These are phyloP conservation scores for Vicia villosa DNA, from an alignment of 306 rosid genomes.

Conservation along the genomic window DNA sequence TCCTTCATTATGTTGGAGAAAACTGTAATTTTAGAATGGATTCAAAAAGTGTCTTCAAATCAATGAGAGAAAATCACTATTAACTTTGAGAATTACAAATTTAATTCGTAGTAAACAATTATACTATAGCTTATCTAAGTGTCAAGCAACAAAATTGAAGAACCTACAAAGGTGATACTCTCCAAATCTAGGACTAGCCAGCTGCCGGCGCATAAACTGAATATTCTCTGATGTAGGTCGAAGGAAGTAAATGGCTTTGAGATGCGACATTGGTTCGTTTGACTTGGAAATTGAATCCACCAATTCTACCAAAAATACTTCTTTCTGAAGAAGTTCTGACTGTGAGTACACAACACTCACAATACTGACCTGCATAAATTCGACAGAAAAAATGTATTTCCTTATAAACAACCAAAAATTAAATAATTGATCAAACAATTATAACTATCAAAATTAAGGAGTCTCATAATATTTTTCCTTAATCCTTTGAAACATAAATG, in stretches of 20 bases:
- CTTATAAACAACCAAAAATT: neutral
- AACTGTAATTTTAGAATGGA: constrained; percentile 68
- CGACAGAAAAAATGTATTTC: neutral
- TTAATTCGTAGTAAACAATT: constrained; percentile 19
- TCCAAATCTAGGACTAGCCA: constrained; percentile 86
- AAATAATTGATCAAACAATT: neutral
- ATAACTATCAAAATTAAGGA: neutral
- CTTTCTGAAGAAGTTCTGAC: constrained; percentile 90
- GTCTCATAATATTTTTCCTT: neutral
- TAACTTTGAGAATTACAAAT: constrained; percentile 34
- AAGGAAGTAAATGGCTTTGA: constrained; percentile 88
- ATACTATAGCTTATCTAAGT: neutral
- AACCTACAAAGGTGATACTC: constrained; percentile 92
- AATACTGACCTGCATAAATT: constrained; percentile 73
- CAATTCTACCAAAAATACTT: constrained; percentile 91
- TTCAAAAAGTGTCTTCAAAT: constrained; percentile 56
- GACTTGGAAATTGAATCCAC: constrained; percentile 80
- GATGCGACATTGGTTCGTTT: constrained; percentile 87
- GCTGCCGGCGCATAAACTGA: constrained; percentile 75
- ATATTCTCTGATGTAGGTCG: constrained; percentile 86
- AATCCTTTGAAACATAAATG: constrained; percentile 9
- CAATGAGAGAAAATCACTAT: constrained; percentile 32
- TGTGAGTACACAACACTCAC: constrained; percentile 93
- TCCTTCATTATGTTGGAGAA: constrained; percentile 98
- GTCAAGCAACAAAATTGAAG: constrained; percentile 25